Percentiles rank a stretch among this genome's conserved stretches.
Evolutionary conservation across 345 rosid genomes (phyloP).

Genomic region (Combretum micranthum): DNA sequence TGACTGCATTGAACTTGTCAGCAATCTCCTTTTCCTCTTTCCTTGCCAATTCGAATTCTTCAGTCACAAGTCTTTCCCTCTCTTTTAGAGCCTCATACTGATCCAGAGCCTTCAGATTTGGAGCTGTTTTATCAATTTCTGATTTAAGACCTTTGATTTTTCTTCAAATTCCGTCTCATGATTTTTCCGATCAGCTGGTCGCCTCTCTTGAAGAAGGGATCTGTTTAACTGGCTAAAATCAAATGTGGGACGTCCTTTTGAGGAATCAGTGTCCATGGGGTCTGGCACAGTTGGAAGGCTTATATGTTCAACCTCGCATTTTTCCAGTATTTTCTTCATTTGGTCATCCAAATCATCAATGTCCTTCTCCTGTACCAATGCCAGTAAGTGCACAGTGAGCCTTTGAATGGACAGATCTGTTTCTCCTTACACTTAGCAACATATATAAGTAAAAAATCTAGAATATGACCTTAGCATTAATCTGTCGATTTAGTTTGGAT

Average conservation of each 20-base stretch:
- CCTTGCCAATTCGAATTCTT: conserved; percentile 84
- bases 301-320: conserved; percentile 81
- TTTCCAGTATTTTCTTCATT: conserved; percentile 74
- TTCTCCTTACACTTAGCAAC: too few relatives aligned
- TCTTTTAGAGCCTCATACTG: conserved; percentile 81
- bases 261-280: conserved; percentile 65
- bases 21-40: conserved; percentile 83
- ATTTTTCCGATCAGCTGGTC: conserved; percentile 74
- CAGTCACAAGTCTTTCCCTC: conserved; percentile 69
- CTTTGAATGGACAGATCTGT: neutral
- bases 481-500: conserved; percentile 73
- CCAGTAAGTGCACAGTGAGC: conserved; percentile 7
- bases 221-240: conserved; percentile 80
- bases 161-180: conserved; percentile 67
- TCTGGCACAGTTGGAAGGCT: conserved; percentile 61
- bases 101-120: conserved; percentile 90
- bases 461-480: conserved; percentile 59
- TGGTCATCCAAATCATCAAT: conserved; percentile 54
- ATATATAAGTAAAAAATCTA: neutral
- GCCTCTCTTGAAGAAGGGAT: conserved; percentile 63
- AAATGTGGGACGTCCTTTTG: conserved; percentile 44
- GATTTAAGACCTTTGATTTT: conserved; percentile 55
- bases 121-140: conserved; percentile 90
- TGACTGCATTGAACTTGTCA: conserved; percentile 65
- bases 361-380: conserved; percentile 61